phyloP scores from a whole-genome alignment of 805 yeast genomes.

The Metschnikowia vanudenii region DNA sequence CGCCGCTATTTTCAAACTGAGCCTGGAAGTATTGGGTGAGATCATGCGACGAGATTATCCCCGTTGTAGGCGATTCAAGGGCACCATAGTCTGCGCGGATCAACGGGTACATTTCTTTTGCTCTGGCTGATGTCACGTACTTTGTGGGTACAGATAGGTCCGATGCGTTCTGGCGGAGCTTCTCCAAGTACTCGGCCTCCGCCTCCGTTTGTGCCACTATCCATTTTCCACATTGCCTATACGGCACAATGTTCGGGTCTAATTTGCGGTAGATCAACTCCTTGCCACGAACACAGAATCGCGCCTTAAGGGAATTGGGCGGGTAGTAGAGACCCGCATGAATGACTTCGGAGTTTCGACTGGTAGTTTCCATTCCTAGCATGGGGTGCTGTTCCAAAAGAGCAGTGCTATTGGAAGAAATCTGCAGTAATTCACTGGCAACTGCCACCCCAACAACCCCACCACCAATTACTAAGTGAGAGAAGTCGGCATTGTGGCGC shows the following conservation, averaged over 20 bases:
- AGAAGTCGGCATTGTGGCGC: conserved; percentile 44
- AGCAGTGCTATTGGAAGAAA: conserved; percentile 50
- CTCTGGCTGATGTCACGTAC: conserved; percentile 47
- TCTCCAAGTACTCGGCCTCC: conserved; percentile 59
- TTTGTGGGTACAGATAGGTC: conserved; percentile 56
- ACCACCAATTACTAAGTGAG: conserved; percentile 78
- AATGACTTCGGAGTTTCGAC: conserved; percentile 90
- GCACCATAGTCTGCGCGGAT: conserved; percentile 61
- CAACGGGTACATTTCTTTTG: conserved; percentile 59
- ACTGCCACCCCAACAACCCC: conserved; percentile 84
- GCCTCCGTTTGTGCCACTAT: conserved; percentile 74
- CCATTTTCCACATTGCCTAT: conserved; percentile 76
- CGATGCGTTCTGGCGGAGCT: conserved; percentile 49
- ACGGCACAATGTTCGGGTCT: conserved; percentile 43
- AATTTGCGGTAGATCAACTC: conserved; percentile 52
- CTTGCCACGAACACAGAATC: conserved; percentile 75
- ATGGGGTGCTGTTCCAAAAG: conserved; percentile 66
- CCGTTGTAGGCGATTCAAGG: conserved; percentile 76
- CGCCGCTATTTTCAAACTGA: conserved; percentile 54
- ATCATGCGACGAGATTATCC: conserved; percentile 81
- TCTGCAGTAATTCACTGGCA: conserved; percentile 60
- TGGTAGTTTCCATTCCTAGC: conserved; percentile 77
- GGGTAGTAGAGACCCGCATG: conserved; percentile 92
- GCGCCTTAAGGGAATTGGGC: conserved; percentile 58
- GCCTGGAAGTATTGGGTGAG: conserved; percentile 60